Base-by-base conservation (phyloP, 768 basidiomycete genomes). In the Pseudohyphozyma bogoriensis region DNA sequence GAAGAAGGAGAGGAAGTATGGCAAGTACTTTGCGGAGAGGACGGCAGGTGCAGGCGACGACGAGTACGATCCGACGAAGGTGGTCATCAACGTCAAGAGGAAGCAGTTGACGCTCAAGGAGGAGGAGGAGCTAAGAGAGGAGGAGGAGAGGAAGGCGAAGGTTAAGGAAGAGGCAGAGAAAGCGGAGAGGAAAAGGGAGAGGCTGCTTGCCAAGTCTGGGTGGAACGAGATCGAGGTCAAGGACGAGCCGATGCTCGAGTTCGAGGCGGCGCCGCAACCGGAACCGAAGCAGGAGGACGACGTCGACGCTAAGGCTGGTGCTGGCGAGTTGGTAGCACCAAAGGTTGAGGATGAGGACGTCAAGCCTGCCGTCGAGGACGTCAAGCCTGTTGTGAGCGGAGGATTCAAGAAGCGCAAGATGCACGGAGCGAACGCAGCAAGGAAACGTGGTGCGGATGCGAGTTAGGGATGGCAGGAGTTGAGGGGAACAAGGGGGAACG, bases 401-500 rank as follows among this genome's bases (percentile, higher is more conserved):
- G 42, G 55, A 13, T 65, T 65, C 59, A 65, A 65, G 56, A 65
- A 65, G 64, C 32, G 64, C 8, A 65, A 65, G 53, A 60, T 60
- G 51, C 51, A 50, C 26, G 58, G 58, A 12, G 52, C 56, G 10
- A 51, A 37, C 1, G 29, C 40, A 9, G 47, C 37, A n/a, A 52
- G 52, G 20, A 55, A 45, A 37, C 37, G 10, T 18, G 37, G 37
- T 37, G n/a, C n/a, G n/a, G n/a, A n/a, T n/a, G n/a, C n/a, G n/a
- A n/a, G n/a, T n/a, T n/a, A n/a, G n/a, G n/a, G n/a, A n/a, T n/a
- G n/a, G n/a, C n/a, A n/a, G n/a, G n/a, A n/a, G n/a, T n/a, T n/a
- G n/a, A n/a, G n/a, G n/a, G n/a, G n/a, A n/a, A n/a, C n/a, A n/a
- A n/a, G n/a, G n/a, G n/a, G n/a, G n/a, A n/a, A n/a, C n/a, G n/a